Evolutionary conservation across 805 yeast species (phyloP).

Genomic region (Candida oleophila): DNA sequence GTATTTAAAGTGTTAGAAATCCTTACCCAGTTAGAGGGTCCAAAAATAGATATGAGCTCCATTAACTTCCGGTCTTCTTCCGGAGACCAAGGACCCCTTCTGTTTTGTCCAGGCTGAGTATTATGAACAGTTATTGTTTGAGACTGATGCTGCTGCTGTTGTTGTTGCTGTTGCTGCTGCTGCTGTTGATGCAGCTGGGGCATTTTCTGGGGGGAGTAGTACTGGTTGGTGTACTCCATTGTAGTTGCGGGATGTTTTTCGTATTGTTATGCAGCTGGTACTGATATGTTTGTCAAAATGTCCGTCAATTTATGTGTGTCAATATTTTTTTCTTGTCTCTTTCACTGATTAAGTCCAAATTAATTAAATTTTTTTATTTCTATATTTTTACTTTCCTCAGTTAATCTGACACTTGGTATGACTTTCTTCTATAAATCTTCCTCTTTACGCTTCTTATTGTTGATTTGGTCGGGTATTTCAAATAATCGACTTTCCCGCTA

Average conservation of each 20-base stretch:
- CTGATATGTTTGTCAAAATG: too few relatives aligned
- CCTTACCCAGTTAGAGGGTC: conserved; percentile 87
- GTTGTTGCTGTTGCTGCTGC: background rate
- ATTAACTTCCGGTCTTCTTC: conserved; percentile 75
- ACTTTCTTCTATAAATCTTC: background rate
- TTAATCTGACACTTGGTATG: too few relatives aligned
- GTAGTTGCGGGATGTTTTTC: background rate
- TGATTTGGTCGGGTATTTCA: background rate
- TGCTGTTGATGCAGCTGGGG: background rate
- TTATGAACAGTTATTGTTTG: conserved; percentile 9
- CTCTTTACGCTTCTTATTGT: background rate
- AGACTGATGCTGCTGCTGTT: background rate
- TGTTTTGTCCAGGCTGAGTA: conserved; percentile 17
- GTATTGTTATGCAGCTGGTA: background rate
- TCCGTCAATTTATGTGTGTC: too few relatives aligned
- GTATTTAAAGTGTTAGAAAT: conserved; percentile 72
- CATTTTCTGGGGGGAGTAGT: conserved; percentile 2
- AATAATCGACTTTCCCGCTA: background rate
- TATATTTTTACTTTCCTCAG: too few relatives aligned
- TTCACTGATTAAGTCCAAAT: too few relatives aligned
- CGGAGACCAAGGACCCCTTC: conserved; percentile 89
- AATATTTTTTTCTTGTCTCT: too few relatives aligned
- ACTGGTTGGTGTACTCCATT: conserved; percentile 4
- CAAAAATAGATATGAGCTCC: conserved; percentile 65
- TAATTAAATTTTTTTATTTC: too few relatives aligned